phyloP scores from a whole-genome alignment of 1,139 yeast genomes.

The Zygosaccharomyces sapae region DNA sequence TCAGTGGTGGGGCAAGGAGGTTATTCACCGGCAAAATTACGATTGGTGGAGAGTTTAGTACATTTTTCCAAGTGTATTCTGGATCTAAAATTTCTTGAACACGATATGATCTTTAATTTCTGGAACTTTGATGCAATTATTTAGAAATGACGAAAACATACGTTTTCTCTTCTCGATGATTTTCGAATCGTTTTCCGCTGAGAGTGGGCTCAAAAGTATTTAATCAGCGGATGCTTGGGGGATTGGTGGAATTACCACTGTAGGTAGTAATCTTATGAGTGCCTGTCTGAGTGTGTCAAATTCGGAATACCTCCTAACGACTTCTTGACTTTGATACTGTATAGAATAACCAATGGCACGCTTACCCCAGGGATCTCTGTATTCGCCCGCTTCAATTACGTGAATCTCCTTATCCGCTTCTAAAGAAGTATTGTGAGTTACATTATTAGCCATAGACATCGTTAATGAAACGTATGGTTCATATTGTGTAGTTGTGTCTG shows the following conservation, averaged over 20 bases:
- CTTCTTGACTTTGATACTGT: conserved; percentile 52
- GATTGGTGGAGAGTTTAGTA: conserved; percentile 53
- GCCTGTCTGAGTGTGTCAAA: conserved; percentile 76
- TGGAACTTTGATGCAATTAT: conserved; percentile 61
- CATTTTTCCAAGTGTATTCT: conserved; percentile 68
- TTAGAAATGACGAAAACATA: conserved; percentile 69
- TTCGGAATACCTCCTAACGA: conserved; percentile 85
- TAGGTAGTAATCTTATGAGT: conserved; percentile 69
- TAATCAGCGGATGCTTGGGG: conserved; percentile 79
- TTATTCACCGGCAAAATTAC: conserved; percentile 51
- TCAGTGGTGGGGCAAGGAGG: conserved; percentile 52
- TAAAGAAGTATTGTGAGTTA: not conserved
- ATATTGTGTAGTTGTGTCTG: conserved; percentile 7
- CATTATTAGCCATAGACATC: conserved; percentile 23
- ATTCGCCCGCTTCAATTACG: conserved; percentile 35
- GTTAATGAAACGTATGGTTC: conserved; percentile 29
- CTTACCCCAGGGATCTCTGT: conserved; percentile 45
- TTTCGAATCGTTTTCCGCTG: conserved; percentile 50
- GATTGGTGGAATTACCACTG: conserved; percentile 86
- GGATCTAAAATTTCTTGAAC: conserved; percentile 82
- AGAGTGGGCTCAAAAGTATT: conserved; percentile 47
- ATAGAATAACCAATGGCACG: conserved; percentile 83
- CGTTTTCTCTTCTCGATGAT: conserved; percentile 67
- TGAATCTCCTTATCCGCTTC: conserved; percentile 17
- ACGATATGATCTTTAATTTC: conserved; percentile 52